Conservation (phyloP, 108 stramenopile genomes). For the Stephanodiscus triporus region DNA sequence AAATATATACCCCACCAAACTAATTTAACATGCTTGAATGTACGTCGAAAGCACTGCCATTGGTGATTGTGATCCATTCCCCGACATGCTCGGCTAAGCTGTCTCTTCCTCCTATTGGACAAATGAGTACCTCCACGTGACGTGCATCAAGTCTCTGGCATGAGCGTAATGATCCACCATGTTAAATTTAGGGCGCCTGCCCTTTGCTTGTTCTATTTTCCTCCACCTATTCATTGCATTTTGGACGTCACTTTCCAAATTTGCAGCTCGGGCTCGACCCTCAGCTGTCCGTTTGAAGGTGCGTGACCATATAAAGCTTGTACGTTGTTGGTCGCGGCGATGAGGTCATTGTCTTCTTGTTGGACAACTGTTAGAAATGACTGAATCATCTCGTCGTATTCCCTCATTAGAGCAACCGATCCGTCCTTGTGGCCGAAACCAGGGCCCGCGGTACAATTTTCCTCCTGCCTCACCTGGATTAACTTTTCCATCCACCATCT, state of each 20-base stretch:
- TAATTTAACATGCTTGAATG: too few relatives aligned
- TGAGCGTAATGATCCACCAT: not conserved
- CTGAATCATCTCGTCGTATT: not conserved
- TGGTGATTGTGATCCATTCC: not conserved
- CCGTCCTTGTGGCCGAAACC: not conserved
- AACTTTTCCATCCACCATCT: constrained; percentile 21
- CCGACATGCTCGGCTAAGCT: not conserved
- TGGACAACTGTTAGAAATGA: not conserved
- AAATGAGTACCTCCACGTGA: not conserved
- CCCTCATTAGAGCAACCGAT: not conserved
- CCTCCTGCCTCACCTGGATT: not conserved
- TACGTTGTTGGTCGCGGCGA: not conserved
- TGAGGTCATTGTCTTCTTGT: not conserved
- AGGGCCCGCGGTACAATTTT: not conserved
- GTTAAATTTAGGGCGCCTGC: not conserved
- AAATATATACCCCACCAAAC: too few relatives aligned
- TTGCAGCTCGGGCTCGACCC: not conserved
- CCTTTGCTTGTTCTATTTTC: not conserved
- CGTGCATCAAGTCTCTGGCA: not conserved
- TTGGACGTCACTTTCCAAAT: not conserved
- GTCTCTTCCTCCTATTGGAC: constrained; percentile 1
- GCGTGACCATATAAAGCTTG: not conserved
- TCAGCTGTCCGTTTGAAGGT: not conserved
- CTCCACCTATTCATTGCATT: constrained; percentile 4
- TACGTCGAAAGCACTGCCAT: too few relatives aligned